These are phyloP conservation scores for Lactarius pseudohatsudake DNA, from an alignment of 768 basidiomycete species.

Conservation along the genomic window DNA sequence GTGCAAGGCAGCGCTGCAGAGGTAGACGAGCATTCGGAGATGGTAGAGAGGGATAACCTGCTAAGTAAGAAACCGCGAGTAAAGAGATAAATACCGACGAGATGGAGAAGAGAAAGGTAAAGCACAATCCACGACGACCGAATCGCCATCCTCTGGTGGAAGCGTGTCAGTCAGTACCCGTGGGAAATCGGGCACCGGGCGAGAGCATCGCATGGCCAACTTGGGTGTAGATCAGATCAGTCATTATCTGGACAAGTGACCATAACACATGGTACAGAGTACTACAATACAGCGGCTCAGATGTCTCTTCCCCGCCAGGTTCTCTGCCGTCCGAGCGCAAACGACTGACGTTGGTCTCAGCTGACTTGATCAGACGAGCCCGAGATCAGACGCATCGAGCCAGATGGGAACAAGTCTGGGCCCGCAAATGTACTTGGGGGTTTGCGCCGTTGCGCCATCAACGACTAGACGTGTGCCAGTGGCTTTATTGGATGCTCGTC, in stretches of 20 bases:
- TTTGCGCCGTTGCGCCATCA: background rate
- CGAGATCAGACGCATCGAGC: no score
- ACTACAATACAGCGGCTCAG: background rate
- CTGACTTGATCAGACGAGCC: background rate
- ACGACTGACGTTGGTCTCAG: background rate
- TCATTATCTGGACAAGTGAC: no score
- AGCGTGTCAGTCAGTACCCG: background rate
- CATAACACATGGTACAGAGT: background rate
- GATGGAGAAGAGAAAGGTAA: conserved; percentile 67
- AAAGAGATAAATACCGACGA: conserved; percentile 84
- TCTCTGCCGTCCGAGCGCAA: background rate
- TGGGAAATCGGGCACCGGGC: no score
- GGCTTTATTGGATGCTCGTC: no score
- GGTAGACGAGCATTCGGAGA: conserved; percentile 42
- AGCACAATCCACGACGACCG: conserved; percentile 40
- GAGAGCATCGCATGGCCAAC: no score
- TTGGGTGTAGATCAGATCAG: no score
- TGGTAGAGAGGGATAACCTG: conserved; percentile 65
- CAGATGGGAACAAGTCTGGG: no score
- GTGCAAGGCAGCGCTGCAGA: conserved; percentile 39
- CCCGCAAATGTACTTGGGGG: no score
- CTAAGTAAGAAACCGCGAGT: conserved; percentile 88
- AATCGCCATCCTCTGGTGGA: conserved; percentile 5
- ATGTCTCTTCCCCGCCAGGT: background rate
- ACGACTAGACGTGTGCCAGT: background rate